Percentiles rank a stretch among this genome's conserved stretches.
phyloP scores from a whole-genome alignment of 169 alveolate genomes.

The Eimeria necatrix region DNA sequence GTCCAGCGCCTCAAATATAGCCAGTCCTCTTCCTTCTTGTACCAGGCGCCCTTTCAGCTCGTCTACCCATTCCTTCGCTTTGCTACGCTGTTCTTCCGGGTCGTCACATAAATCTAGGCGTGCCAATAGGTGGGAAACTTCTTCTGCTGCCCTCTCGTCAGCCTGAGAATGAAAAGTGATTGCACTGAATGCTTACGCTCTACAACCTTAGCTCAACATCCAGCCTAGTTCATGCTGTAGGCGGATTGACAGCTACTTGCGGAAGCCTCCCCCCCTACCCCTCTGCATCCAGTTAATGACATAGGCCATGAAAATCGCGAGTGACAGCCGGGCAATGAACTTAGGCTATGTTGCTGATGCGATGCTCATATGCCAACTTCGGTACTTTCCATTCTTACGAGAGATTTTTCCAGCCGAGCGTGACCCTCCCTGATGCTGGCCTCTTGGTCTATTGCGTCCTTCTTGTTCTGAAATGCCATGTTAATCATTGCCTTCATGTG shows the following conservation, averaged over 20 bases:
- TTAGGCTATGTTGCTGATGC: too few relatives aligned
- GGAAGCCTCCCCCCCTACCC: not conserved
- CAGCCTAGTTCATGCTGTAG: too few relatives aligned
- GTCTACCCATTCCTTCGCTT: slow-evolving; percentile 11
- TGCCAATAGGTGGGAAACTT: slow-evolving; percentile 9
- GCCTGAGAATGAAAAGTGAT: not conserved
- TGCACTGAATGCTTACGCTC: too few relatives aligned
- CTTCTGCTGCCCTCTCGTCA: slow-evolving; percentile 56
- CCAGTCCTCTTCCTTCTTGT: slow-evolving; percentile 44
- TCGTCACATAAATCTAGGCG: not conserved
- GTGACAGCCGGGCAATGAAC: too few relatives aligned
- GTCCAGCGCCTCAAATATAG: slow-evolving; percentile 34
- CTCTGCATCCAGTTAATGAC: too few relatives aligned
- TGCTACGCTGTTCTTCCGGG: slow-evolving; percentile 52
- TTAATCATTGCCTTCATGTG: slow-evolving; percentile 27
- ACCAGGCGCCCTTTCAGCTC: slow-evolving; percentile 11
- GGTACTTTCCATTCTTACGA: not conserved
- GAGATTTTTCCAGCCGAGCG: slow-evolving; percentile 24
- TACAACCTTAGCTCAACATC: too few relatives aligned
- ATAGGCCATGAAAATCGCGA: too few relatives aligned
- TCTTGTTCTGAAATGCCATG: slow-evolving; percentile 44
- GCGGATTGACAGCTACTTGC: not conserved
- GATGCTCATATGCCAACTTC: too few relatives aligned
- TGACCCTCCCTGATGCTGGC: not conserved
- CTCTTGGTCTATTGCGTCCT: not conserved